phyloP scores from a whole-genome alignment of 1,139 yeast species.

The Saccharomyces hybrid region DNA sequence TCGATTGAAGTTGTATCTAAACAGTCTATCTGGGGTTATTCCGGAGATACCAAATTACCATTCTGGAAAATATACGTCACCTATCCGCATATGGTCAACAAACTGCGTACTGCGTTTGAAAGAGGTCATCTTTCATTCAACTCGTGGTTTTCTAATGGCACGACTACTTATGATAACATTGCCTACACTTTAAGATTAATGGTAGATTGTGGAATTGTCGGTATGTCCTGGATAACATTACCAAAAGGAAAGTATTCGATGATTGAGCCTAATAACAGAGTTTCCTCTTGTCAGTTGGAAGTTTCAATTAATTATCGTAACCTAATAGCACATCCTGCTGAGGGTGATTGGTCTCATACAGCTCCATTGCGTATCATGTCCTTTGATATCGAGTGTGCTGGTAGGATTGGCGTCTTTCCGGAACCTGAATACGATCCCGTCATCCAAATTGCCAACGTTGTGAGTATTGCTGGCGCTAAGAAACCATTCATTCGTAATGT shows the following conservation, averaged over 20 bases:
- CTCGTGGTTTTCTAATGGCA: slow-evolving; percentile 48
- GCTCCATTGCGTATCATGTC: slow-evolving; percentile 92
- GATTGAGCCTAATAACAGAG: slow-evolving; percentile 35
- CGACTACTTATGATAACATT: slow-evolving; percentile 81
- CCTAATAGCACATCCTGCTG: slow-evolving; percentile 73
- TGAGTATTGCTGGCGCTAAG: slow-evolving; percentile 62
- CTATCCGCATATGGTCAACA: slow-evolving; percentile 59
- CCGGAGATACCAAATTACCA: slow-evolving; percentile 69
- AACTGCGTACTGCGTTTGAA: slow-evolving; percentile 73
- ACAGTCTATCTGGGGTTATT: slow-evolving; percentile 92
- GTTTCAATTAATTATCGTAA: slow-evolving; percentile 61
- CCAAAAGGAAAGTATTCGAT: slow-evolving; percentile 64
- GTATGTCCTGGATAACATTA: slow-evolving; percentile 95
- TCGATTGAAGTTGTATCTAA: slow-evolving; percentile 58
- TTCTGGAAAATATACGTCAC: slow-evolving; percentile 67
- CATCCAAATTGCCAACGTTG: slow-evolving; percentile 94
- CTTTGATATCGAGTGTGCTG: slow-evolving; percentile 97
- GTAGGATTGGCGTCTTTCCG: slow-evolving; percentile 93
- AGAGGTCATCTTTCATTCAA: slow-evolving; percentile 69
- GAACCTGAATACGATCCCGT: slow-evolving; percentile 92
- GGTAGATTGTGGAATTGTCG: slow-evolving; percentile 87
- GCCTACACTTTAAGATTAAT: slow-evolving; percentile 78
- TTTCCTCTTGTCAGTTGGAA: slow-evolving; percentile 83
- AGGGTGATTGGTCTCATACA: slow-evolving; percentile 88
- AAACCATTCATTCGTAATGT: slow-evolving; percentile 91